phyloP scores from a whole-genome alignment of 441 rosid genomes.

The Corymbia citriodora region DNA sequence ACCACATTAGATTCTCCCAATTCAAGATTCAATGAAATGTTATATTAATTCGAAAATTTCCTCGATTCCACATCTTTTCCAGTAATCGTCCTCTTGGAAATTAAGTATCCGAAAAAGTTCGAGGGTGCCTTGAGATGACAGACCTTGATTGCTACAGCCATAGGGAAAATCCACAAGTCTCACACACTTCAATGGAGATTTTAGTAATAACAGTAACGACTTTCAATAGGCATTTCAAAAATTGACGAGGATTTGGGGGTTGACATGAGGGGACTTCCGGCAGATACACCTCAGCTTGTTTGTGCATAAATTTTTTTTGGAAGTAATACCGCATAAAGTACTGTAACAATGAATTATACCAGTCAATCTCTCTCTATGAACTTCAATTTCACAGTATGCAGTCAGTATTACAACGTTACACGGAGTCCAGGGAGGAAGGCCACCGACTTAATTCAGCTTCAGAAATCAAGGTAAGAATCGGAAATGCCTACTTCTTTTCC shows the following conservation, averaged over 20 bases:
- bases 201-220: neutral
- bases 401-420: neutral
- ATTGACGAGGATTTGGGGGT: neutral
- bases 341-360: neutral
- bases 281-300: neutral
- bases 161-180: neutral
- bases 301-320: neutral
- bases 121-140: neutral
- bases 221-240: neutral
- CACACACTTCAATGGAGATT: neutral
- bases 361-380: neutral
- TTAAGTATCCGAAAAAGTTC: neutral
- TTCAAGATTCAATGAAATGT: neutral
- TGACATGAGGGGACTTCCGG: neutral
- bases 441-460: neutral
- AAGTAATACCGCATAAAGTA: neutral
- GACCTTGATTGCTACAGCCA: neutral
- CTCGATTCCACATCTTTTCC: neutral
- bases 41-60: neutral
- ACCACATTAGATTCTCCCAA: neutral
- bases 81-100: neutral
- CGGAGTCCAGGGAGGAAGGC: neutral
- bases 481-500: neutral
- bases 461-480: neutral
- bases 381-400: neutral